A percentile compares a stretch with the other conserved stretches of the same genome.
These are phyloP conservation scores for Pythium volutum DNA, from an alignment of 352 stramenopile species.

Conservation along the genomic window DNA sequence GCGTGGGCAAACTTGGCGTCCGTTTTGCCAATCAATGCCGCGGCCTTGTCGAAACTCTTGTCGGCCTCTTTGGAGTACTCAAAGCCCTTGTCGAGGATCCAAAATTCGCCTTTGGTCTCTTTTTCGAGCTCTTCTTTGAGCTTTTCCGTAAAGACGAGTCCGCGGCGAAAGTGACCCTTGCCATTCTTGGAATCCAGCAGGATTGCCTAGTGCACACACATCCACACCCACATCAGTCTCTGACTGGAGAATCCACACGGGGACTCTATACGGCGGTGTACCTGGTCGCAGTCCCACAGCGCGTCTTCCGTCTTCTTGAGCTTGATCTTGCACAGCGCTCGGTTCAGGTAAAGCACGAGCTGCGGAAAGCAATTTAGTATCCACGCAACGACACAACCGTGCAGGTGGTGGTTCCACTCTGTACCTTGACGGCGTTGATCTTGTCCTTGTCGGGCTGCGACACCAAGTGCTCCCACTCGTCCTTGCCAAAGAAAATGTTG, in stretches of 20 bases:
- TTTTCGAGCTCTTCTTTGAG: conserved; percentile 79
- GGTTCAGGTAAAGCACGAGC: conserved; percentile 80
- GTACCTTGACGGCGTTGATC: conserved; percentile 75
- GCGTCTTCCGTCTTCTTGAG: conserved; percentile 80
- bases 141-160: conserved; percentile 79
- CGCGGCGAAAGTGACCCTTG: conserved; percentile 80
- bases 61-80: conserved; percentile 69
- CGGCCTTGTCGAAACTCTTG: conserved; percentile 64
- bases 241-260: too few relatives aligned
- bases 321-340: conserved; percentile 84
- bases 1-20: conserved; percentile 60
- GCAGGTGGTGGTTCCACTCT: neutral
- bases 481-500: conserved; percentile 84
- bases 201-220: conserved; percentile 44
- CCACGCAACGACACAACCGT: neutral
- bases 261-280: conserved; percentile 14
- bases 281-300: conserved; percentile 82
- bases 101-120: conserved; percentile 78
- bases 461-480: conserved; percentile 83
- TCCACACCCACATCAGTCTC: too few relatives aligned
- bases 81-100: conserved; percentile 84
- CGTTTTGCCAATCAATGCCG: conserved; percentile 36
- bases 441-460: conserved; percentile 69
- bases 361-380: conserved; percentile 9
- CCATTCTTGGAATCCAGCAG: conserved; percentile 50